Evolutionary conservation across 345 rosid species (phyloP).

Genomic region (Abelmoschus esculentus): DNA sequence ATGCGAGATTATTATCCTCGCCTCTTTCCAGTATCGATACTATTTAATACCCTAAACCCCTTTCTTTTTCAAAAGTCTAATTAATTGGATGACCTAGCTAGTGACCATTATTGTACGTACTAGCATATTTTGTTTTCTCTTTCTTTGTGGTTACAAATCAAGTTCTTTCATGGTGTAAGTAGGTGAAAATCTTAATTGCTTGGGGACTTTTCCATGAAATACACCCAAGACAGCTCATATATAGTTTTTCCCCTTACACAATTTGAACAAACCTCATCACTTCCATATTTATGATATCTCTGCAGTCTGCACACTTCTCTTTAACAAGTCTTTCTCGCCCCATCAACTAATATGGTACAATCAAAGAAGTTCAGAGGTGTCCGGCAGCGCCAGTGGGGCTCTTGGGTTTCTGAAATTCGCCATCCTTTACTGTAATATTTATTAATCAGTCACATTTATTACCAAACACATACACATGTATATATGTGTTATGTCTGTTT

Average conservation of each 20-base stretch:
- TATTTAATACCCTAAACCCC: neutral
- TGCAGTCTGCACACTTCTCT: constrained; percentile 11
- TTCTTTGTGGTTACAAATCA: neutral
- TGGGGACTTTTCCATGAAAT: constrained; percentile 21
- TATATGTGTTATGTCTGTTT: neutral
- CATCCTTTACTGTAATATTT: constrained; percentile 55
- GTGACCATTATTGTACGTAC: neutral
- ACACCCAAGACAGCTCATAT: constrained; percentile 30
- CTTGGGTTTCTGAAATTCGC: constrained; percentile 85
- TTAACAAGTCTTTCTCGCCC: constrained; percentile 5
- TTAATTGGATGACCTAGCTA: neutral
- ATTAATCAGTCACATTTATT: neutral
- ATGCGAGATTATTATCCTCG: too few species aligned
- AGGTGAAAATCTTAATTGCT: constrained; percentile 44
- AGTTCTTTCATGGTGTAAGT: constrained; percentile 2
- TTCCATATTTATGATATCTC: constrained; percentile 11
- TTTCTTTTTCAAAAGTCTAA: neutral
- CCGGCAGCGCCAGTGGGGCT: constrained; percentile 90
- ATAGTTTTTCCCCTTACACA: neutral
- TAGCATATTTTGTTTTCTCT: neutral
- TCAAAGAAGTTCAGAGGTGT: constrained; percentile 77
- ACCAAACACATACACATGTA: neutral
- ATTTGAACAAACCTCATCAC: neutral
- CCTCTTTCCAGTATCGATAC: too few species aligned
- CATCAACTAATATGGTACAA: constrained; percentile 38